Conservation (phyloP, 177 flowering plant species). For the Telopea speciosissima region DNA sequence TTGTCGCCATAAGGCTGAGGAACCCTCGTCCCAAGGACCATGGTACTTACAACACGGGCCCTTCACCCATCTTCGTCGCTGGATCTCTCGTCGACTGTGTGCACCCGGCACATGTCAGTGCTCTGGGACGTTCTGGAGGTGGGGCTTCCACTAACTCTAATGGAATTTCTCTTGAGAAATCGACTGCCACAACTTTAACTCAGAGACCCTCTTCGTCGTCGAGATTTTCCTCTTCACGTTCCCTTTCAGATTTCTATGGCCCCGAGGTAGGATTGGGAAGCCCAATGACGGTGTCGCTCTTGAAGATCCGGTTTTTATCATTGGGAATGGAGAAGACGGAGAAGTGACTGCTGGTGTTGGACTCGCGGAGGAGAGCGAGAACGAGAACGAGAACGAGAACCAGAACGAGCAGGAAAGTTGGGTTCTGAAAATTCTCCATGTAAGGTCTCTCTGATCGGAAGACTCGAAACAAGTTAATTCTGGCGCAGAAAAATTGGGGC, state of each 20-base stretch:
- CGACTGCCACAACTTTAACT: constrained; percentile 8
- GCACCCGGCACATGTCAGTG: constrained; percentile 27
- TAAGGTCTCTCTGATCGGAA: constrained; percentile 40
- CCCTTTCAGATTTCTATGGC: constrained; percentile 56
- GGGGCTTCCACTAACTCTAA: constrained; percentile 9
- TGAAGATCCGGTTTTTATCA: constrained; percentile 46
- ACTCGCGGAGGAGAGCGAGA: not conserved
- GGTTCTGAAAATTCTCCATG: constrained; percentile 65
- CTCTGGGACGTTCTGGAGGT: constrained; percentile 22
- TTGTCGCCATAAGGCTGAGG: too few relatives aligned
- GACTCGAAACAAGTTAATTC: constrained; percentile 16
- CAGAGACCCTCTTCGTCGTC: constrained; percentile 26
- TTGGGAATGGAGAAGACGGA: constrained; percentile 15
- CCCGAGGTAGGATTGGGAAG: constrained; percentile 19
- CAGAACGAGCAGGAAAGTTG: constrained; percentile 37
- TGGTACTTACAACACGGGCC: too few relatives aligned
- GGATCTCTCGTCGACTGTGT: constrained; percentile 23
- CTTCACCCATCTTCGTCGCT: constrained; percentile 25
- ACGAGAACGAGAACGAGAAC: constrained; percentile 2
- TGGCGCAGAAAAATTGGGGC: constrained; percentile 13
- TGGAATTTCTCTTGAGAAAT: constrained; percentile 21
- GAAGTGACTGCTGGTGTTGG: constrained; percentile 4
- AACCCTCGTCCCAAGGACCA: too few relatives aligned
- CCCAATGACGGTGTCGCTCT: constrained; percentile 26
- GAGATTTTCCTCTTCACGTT: constrained; percentile 43